These are phyloP conservation scores for Aspergillus aculeatus DNA, from an alignment of 2,329 filamentous ascomycete species.

Conservation along the genomic window DNA sequence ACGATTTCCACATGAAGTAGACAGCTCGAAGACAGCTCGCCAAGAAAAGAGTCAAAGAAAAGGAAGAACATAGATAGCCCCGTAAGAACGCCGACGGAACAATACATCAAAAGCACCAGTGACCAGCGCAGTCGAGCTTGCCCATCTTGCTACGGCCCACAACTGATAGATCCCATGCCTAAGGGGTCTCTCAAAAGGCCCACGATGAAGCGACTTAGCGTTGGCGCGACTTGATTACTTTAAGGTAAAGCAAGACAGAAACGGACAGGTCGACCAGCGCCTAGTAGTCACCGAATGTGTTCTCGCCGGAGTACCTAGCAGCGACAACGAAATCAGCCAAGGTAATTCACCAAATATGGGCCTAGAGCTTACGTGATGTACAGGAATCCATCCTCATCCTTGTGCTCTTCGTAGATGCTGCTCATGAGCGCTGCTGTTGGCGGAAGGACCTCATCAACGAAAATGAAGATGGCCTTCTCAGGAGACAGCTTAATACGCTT, in stretches of 20 bases:
- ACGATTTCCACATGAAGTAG: conserved; percentile 17
- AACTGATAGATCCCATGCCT: conserved; percentile 9
- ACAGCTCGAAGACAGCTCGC: conserved; percentile 19
- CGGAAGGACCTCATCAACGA: conserved; percentile 96
- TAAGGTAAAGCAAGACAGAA: not conserved
- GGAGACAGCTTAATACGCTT: conserved; percentile 99
- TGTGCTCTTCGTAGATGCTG: conserved; percentile 99
- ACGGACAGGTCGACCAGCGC: conserved; percentile 4
- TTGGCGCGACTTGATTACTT: not conserved
- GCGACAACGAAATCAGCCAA: not conserved
- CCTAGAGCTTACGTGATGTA: conserved; percentile 79
- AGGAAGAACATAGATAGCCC: conserved; percentile 14
- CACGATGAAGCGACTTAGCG: conserved; percentile 12
- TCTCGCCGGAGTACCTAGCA: conserved; percentile 87
- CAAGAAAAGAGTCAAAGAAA: conserved; percentile 8
- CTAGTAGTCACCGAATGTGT: conserved; percentile 74
- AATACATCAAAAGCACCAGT: conserved; percentile 13
- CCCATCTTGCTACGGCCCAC: conserved; percentile 14
- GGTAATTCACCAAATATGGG: not conserved
- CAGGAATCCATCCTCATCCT: conserved; percentile 83
- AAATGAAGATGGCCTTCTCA: conserved; percentile 99
- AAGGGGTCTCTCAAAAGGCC: conserved; percentile 6
- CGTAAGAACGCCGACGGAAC: conserved; percentile 24
- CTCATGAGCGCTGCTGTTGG: conserved; percentile 98
- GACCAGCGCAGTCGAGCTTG: conserved; percentile 14